These are phyloP conservation scores for Aspergillus latus DNA, from an alignment of 2,329 filamentous ascomycete genomes.

Conservation along the genomic window DNA sequence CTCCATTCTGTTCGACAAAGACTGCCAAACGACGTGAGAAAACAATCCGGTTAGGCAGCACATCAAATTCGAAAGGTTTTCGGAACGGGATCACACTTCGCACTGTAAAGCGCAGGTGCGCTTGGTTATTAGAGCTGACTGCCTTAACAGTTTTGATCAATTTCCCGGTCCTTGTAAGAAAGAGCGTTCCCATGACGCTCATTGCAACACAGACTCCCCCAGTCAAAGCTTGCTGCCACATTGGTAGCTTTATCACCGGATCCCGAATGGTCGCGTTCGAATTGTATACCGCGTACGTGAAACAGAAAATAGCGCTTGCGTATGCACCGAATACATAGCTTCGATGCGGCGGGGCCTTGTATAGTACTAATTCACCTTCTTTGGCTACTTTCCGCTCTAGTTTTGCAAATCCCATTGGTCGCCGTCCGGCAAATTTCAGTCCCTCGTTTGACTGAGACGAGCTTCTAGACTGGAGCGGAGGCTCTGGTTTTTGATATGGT, in stretches of 20 bases:
- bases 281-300: constrained; percentile 53
- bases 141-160: constrained; percentile 61
- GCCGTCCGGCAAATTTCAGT: constrained; percentile 27
- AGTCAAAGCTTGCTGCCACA: constrained; percentile 60
- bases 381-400: constrained; percentile 51
- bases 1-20: constrained; percentile 25
- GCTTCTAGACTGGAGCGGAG: constrained; percentile 16
- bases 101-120: constrained; percentile 37
- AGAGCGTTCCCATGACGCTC: constrained; percentile 59
- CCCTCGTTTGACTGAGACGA: constrained; percentile 18
- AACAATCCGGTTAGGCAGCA: constrained; percentile 34
- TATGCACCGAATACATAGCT: constrained; percentile 63
- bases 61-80: constrained; percentile 36
- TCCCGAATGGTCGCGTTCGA: constrained; percentile 52
- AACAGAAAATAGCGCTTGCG: constrained; percentile 55
- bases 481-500: constrained; percentile 13
- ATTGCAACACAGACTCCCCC: constrained; percentile 60
- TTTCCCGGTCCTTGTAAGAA: constrained; percentile 58
- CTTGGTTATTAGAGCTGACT: constrained; percentile 38
- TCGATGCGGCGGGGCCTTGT: constrained; percentile 64
- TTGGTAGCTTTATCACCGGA: constrained; percentile 53
- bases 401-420: constrained; percentile 52
- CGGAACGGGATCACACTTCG: constrained; percentile 39
- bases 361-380: constrained; percentile 60
- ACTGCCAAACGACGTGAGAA: constrained; percentile 36